Base-by-base conservation (phyloP, 192 early-diverging fungal genomes). In the Mortierella alpina region DNA sequence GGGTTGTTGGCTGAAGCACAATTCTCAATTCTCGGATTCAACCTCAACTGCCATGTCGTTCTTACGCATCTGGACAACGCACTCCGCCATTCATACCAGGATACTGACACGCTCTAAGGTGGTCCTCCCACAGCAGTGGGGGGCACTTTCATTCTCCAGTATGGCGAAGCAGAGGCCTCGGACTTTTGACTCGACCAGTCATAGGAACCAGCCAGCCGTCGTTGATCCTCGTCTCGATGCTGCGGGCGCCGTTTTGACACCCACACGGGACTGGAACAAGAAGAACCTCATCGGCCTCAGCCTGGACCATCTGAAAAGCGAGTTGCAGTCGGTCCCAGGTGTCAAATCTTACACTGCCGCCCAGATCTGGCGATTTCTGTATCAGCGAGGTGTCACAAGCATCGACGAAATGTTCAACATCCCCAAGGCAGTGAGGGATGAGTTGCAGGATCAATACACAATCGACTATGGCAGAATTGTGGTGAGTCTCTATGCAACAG, bases 321-420 rank as follows among this genome's bases (percentile, higher is more conserved):
- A 81, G 17, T 45, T 86, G 46, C 47, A 66, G 51, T 57, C 59
- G 6, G 56, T 86, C 13, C 17, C 73, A 5, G 68, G 68, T 15
- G 46, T 59, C n/a, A 85, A 85, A 41, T 75, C 76, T 13, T 88
- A 73, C 54, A 86, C 84, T 0, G 76, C 84, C 5, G 22, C n/a
- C 15, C 86, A 88, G 57, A 73, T 88, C 31, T 88, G 82, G 82
- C 61, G 74, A 0, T 81, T 75, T 56, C 71, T 88, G 50, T 88
- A 88, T 53, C 80, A 81, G 47, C 68, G 85, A 76, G 93, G 93
- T n/a, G 74, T 70, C 2, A 87, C 86, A 4, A 69, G 68, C 53
- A 91, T 95, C 52, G 85, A 90, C 31, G 90, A 91, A n/a, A 93
- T 95, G 88, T 64, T 86, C 7, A 88, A 86, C 54, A 62, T 95